These are phyloP conservation scores for Podila clonocystis DNA, from an alignment of 192 early-diverging fungal species.

Conservation along the genomic window DNA sequence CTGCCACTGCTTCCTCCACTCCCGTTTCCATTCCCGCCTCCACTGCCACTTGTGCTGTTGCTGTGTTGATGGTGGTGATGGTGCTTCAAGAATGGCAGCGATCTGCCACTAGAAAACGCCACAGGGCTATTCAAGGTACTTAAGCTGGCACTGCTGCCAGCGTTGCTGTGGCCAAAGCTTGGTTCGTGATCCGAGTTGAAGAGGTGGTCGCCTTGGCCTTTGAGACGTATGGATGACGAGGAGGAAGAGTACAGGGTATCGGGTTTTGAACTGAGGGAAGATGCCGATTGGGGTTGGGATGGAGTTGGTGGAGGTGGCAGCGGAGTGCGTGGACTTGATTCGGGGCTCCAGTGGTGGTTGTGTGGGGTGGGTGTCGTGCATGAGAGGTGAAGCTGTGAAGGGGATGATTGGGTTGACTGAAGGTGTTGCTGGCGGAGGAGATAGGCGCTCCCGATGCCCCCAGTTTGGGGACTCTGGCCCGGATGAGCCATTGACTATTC, in stretches of 20 bases:
- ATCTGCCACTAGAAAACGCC: no score
- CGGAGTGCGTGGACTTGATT: background rate
- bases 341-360: constrained; percentile 7
- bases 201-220: background rate
- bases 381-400: background rate
- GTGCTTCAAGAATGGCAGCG: background rate
- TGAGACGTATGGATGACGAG: background rate
- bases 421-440: background rate
- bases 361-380: background rate
- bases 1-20: background rate
- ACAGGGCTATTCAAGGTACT: background rate
- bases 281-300: background rate
- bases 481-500: constrained; percentile 17
- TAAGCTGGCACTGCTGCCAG: background rate
- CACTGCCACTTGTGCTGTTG: background rate
- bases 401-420: background rate
- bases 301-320: background rate
- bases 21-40: background rate
- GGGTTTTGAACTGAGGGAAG: background rate
- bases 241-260: constrained; percentile 9
- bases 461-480: constrained; percentile 10
- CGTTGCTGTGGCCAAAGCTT: background rate
- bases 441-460: background rate
- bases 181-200: background rate
- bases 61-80: background rate